Base-by-base conservation (phyloP, 345 rosid genomes). In the Physaria fendleri region DNA sequence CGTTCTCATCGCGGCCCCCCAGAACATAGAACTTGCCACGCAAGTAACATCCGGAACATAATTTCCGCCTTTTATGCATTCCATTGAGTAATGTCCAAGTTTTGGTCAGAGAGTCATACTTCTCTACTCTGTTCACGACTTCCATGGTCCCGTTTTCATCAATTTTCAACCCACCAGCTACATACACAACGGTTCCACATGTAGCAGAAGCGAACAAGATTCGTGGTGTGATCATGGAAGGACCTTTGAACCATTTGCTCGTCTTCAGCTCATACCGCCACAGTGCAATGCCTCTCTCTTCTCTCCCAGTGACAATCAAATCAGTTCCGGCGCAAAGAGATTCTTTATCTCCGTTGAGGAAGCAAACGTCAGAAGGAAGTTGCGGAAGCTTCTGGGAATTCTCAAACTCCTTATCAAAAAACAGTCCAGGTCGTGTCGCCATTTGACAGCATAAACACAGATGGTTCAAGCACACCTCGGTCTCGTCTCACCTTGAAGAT, bases 251-350 rank as follows among this genome's bases (percentile, higher is more conserved):
- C 98, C 98, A 91, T 61, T 64, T 77, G 47, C 75, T 82, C 1
- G 82, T 80, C 43, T 80, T 86, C 15, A 84, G 18, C 64, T 85
- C 95, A 34, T 81, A 91, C 39, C 98, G 77, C 95, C 95, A 91
- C 15, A 78, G 37, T 1, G 79, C 94, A 15, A 73, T 74, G 20
- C 92, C 80, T 1, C 63, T 60, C 22, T 58, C 37, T 64, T 88
- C 95, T 48, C 48, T 77, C 10, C 98, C 98, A 4, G 81, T 81
- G 29, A 91, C 88, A 28, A 91, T 78, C 62, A 91, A 62, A 64
- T 91, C 95, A 2, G 87, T 88, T 5, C 90, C 95, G 0, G 92
- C 90, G 51, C 90, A 88, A 5, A 91, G 72, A 1, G 98, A 81
- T 58, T 91, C 98, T 69, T 73, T 88, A 47, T 88, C 98, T 29